Evolutionary conservation across 805 yeast genomes (phyloP).

Genomic region (Wickerhamomyces bisporus): DNA sequence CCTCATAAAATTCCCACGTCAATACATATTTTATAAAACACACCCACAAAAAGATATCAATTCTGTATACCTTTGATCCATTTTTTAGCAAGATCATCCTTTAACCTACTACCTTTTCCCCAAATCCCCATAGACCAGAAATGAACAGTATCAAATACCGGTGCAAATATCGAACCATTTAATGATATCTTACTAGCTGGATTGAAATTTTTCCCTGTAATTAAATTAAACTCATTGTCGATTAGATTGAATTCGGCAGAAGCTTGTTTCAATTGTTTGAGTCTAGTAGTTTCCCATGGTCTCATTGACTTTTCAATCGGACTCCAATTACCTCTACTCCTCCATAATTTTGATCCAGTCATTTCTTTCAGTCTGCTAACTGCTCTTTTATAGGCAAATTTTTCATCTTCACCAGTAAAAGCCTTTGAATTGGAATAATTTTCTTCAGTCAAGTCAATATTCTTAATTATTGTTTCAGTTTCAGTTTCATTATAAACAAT

Average conservation of each 20-base stretch:
- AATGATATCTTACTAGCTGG: slow-evolving; percentile 5
- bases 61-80: slow-evolving; percentile 45
- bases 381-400: slow-evolving; percentile 68
- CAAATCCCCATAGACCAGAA: slow-evolving; percentile 69
- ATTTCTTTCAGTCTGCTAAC: slow-evolving; percentile 59
- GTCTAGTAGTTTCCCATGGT: slow-evolving; percentile 45
- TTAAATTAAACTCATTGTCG: slow-evolving; percentile 21
- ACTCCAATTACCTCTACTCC: slow-evolving; percentile 45
- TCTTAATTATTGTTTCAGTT: slow-evolving; percentile 7
- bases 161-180: slow-evolving; percentile 25
- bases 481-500: slow-evolving; percentile 27
- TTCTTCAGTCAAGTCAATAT: slow-evolving; percentile 19
- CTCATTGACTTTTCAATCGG: slow-evolving; percentile 48
- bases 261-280: slow-evolving; percentile 7
- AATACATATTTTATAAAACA: no score
- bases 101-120: slow-evolving; percentile 45
- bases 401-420: slow-evolving; percentile 75
- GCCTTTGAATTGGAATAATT: slow-evolving; percentile 46
- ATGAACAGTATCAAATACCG: slow-evolving; percentile 40
- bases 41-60: no score
- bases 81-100: slow-evolving; percentile 47
- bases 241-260: slow-evolving; percentile 16
- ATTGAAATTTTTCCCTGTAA: slow-evolving; percentile 15
- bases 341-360: slow-evolving; percentile 50
- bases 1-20: no score